These are phyloP conservation scores for Gossypium lobatum DNA, from an alignment of 441 rosid species.

Conservation along the genomic window DNA sequence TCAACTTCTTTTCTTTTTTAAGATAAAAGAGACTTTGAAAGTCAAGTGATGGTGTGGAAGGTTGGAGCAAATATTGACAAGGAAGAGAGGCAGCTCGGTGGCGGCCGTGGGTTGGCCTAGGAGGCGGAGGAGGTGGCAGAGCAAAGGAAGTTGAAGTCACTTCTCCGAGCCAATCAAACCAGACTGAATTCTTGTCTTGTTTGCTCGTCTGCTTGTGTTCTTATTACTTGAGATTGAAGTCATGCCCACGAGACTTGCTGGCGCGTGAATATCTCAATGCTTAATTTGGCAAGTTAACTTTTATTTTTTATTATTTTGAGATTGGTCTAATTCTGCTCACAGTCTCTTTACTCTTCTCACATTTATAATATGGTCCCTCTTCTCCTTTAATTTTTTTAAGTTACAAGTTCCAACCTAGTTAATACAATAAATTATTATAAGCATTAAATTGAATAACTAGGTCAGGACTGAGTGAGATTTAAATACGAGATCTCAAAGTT, in stretches of 20 bases:
- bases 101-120: neutral
- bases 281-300: no score
- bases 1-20: neutral
- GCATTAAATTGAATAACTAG: no score
- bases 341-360: no score
- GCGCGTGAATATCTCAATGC: neutral
- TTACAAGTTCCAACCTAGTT: no score
- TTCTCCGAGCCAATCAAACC: slow-evolving; percentile 2
- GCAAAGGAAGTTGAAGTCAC: neutral
- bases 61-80: neutral
- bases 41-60: neutral
- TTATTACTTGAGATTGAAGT: neutral
- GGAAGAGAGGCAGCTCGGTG: neutral
- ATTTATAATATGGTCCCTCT: no score
- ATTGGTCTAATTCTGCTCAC: no score
- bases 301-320: no score
- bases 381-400: no score
- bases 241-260: neutral
- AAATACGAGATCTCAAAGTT: no score
- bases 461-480: no score
- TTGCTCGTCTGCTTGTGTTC: neutral
- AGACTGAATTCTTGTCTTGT: neutral
- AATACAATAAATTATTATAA: no score
- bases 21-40: neutral
- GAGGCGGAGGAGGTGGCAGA: neutral